Evolutionary conservation across 257 asterid species (phyloP).

Genomic region (Rauvolfia tetraphylla): DNA sequence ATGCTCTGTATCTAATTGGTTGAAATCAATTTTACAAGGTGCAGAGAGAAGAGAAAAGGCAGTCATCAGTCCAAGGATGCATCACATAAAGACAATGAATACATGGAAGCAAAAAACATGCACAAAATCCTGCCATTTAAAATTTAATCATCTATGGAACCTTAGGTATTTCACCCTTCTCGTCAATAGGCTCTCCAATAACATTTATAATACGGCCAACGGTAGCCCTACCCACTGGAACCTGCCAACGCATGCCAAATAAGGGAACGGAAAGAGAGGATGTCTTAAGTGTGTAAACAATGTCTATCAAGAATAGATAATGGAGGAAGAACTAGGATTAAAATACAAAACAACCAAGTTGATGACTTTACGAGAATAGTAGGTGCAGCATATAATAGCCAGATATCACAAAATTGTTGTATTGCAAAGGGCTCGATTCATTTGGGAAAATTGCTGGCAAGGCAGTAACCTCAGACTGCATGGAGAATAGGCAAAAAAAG

Average conservation of each 20-base stretch:
- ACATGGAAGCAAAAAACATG: background rate
- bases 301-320: background rate
- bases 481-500: too few species aligned
- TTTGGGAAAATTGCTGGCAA: background rate
- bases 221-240: constrained; percentile 96
- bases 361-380: background rate
- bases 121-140: background rate
- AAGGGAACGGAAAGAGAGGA: background rate
- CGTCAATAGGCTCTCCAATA: constrained; percentile 91
- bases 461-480: too few species aligned
- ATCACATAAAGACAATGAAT: too few species aligned
- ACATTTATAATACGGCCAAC: constrained; percentile 94
- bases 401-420: background rate
- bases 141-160: background rate
- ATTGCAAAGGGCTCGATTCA: background rate
- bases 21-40: constrained; percentile 17
- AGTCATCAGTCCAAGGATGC: background rate
- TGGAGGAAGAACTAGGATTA: background rate
- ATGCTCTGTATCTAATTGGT: constrained; percentile 66
- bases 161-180: constrained; percentile 77
- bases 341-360: background rate
- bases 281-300: background rate
- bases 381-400: background rate
- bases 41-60: background rate
- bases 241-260: constrained; percentile 32